These are phyloP conservation scores for Aaosphaeria pasadenensis DNA, from an alignment of 2,329 filamentous ascomycete genomes.

Conservation along the genomic window DNA sequence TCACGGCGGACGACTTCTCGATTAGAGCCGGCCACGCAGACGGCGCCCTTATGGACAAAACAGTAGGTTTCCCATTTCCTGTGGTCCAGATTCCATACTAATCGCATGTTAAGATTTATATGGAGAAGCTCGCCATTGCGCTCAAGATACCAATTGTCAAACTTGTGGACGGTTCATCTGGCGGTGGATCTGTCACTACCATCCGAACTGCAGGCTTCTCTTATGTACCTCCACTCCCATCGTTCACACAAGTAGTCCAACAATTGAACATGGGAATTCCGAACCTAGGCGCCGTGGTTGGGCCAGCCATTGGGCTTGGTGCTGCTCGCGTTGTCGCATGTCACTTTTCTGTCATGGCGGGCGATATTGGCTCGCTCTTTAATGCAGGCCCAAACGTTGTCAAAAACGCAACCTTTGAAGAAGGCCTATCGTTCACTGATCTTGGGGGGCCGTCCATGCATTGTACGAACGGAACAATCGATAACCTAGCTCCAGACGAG, in stretches of 20 bases:
- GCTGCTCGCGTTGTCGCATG: conserved; percentile 60
- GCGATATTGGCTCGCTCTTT: conserved; percentile 59
- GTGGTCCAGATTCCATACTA: too few species aligned
- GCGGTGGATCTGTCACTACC: conserved; percentile 60
- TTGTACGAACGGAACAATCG: conserved; percentile 64
- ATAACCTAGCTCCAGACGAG: conserved; percentile 61
- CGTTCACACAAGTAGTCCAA: conserved; percentile 52
- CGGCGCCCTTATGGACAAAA: conserved; percentile 58
- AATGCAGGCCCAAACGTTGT: conserved; percentile 65
- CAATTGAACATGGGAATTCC: conserved; percentile 63
- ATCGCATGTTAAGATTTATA: conserved; percentile 43
- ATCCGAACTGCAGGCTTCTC: conserved; percentile 56
- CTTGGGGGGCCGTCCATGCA: conserved; percentile 61
- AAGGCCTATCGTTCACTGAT: conserved; percentile 57
- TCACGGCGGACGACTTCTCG: conserved; percentile 64
- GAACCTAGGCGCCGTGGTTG: conserved; percentile 61
- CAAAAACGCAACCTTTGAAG: conserved; percentile 62
- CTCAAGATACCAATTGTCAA: conserved; percentile 61
- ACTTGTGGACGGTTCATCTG: conserved; percentile 62
- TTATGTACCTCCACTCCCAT: conserved; percentile 57
- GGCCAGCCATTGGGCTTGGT: conserved; percentile 62
- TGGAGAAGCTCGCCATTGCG: conserved; percentile 59
- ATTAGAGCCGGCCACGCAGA: conserved; percentile 64
- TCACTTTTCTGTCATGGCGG: conserved; percentile 66
- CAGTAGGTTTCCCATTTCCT: conserved; percentile 20